Percentiles rank a stretch among this genome's conserved stretches.
phyloP scores from a whole-genome alignment of 2,329 filamentous ascomycete species.

The Septoria linicola region DNA sequence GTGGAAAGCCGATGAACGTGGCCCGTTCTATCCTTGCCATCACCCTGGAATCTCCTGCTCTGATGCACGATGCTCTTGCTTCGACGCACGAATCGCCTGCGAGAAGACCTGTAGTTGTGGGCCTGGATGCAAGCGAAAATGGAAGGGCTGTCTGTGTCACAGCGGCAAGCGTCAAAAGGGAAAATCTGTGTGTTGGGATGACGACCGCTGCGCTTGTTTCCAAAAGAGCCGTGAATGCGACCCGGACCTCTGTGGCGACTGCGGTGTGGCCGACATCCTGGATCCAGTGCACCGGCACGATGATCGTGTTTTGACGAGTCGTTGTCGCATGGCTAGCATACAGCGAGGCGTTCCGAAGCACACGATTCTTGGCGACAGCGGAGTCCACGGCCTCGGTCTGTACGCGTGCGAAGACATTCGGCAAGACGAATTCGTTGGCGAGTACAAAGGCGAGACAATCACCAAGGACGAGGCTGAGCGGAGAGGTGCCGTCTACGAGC shows the following conservation, averaged over 20 bases:
- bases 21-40: slow-evolving; percentile 63
- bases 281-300: slow-evolving; percentile 67
- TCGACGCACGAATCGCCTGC: slow-evolving; percentile 61
- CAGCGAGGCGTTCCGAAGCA: slow-evolving; percentile 67
- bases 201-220: slow-evolving; percentile 63
- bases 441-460: slow-evolving; percentile 78
- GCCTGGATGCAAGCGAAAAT: slow-evolving; percentile 55
- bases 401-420: slow-evolving; percentile 68
- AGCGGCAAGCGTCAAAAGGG: slow-evolving; percentile 41
- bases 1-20: slow-evolving; percentile 44
- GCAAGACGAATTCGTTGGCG: slow-evolving; percentile 71
- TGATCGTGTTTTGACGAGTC: slow-evolving; percentile 54
- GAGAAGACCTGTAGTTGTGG: slow-evolving; percentile 72
- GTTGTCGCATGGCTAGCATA: slow-evolving; percentile 70
- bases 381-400: slow-evolving; percentile 72
- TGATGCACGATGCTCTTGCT: slow-evolving; percentile 62
- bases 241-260: slow-evolving; percentile 68
- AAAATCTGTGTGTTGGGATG: slow-evolving; percentile 41
- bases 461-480: slow-evolving; percentile 68
- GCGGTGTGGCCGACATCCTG: slow-evolving; percentile 67
- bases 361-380: slow-evolving; percentile 68
- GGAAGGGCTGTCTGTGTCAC: slow-evolving; percentile 44
- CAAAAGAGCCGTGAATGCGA: slow-evolving; percentile 77
- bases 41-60: slow-evolving; percentile 66
- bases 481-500: slow-evolving; percentile 63